Conservation (phyloP, 2,329 filamentous ascomycete species). For the Metarhizium album region DNA sequence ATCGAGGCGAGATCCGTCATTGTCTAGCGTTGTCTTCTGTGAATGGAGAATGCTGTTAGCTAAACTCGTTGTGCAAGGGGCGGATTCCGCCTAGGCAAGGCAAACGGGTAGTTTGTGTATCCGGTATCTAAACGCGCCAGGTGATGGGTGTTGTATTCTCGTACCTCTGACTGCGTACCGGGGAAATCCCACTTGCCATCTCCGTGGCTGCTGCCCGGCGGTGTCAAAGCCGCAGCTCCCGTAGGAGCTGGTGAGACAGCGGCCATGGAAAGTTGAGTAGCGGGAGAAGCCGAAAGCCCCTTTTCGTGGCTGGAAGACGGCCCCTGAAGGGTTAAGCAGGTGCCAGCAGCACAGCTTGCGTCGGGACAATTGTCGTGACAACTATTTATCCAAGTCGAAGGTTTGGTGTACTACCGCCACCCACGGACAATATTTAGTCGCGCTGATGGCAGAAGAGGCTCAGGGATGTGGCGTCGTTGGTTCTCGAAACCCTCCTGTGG, state of each 20-base stretch:
- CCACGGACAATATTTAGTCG: neutral
- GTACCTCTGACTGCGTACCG: constrained; percentile 26
- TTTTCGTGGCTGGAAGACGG: constrained; percentile 1
- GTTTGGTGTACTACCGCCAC: neutral
- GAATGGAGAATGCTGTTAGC: neutral
- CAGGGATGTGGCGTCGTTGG: constrained; percentile 1
- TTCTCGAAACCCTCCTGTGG: neutral
- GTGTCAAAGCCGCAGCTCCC: constrained; percentile 35
- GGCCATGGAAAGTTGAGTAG: constrained; percentile 30
- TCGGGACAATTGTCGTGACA: neutral
- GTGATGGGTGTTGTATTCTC: constrained; percentile 11
- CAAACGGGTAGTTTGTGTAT: neutral
- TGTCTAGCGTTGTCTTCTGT: constrained; percentile 8
- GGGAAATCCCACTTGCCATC: constrained; percentile 34
- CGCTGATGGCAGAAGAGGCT: neutral
- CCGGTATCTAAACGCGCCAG: neutral
- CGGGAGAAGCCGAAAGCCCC: constrained; percentile 18
- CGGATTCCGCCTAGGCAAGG: neutral
- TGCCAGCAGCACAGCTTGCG: neutral
- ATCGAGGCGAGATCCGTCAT: constrained; percentile 4
- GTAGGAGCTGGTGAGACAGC: constrained; percentile 40
- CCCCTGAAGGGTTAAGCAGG: neutral
- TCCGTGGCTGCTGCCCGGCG: constrained; percentile 38
- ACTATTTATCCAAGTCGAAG: neutral
- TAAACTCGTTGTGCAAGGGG: neutral